Evolutionary conservation across 257 asterid genomes (phyloP).

Genomic region (Pogostemon cablin): DNA sequence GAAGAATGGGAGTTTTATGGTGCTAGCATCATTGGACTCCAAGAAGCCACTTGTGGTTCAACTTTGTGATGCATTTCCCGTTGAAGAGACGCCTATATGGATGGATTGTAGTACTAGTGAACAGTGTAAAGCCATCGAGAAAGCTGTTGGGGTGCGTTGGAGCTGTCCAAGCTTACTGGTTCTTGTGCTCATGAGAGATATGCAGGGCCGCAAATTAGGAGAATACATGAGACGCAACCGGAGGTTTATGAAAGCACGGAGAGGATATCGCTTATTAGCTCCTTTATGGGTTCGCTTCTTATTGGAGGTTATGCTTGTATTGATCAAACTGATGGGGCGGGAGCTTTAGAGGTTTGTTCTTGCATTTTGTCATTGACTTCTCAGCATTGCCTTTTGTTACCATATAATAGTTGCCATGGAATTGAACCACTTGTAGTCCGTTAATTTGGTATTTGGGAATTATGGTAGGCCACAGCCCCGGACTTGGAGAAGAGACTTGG

Average conservation of each 20-base stretch:
- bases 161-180: slow-evolving; percentile 83
- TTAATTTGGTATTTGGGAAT: slow-evolving; percentile 15
- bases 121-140: slow-evolving; percentile 78
- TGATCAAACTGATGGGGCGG: slow-evolving; percentile 97
- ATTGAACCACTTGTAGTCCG: background rate
- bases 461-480: slow-evolving; percentile 87
- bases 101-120: slow-evolving; percentile 92
- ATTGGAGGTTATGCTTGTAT: slow-evolving; percentile 77
- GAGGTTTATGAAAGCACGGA: slow-evolving; percentile 71
- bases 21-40: slow-evolving; percentile 61
- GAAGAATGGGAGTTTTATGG: slow-evolving; percentile 63
- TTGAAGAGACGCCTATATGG: slow-evolving; percentile 88
- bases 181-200: slow-evolving; percentile 87
- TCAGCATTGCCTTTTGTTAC: background rate
- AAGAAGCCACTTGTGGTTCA: slow-evolving; percentile 56
- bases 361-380: slow-evolving; percentile 1
- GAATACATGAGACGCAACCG: slow-evolving; percentile 66
- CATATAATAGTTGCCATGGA: background rate
- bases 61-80: slow-evolving; percentile 67
- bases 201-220: slow-evolving; percentile 90
- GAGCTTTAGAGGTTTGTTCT: slow-evolving; percentile 66
- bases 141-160: slow-evolving; percentile 86
- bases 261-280: slow-evolving; percentile 87
- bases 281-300: slow-evolving; percentile 92
- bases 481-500: slow-evolving; percentile 84